phyloP scores from a whole-genome alignment of 202 grass and related monocot genomes.

The Panicum hallii region DNA sequence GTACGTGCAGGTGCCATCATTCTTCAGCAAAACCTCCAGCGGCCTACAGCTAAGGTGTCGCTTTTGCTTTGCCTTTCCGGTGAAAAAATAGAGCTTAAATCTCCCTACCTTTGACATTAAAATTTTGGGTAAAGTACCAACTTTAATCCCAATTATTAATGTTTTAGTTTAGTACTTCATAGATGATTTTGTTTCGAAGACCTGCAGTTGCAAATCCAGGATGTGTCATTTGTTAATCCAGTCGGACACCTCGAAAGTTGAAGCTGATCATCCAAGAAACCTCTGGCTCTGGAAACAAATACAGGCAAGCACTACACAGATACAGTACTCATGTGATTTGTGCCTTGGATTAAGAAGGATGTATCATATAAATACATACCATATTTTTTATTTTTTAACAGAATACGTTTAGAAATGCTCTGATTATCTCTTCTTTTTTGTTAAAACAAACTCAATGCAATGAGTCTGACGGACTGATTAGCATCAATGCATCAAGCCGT shows the following conservation, averaged over 20 bases:
- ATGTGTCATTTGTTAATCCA: slow-evolving; percentile 31
- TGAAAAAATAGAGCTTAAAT: slow-evolving; percentile 29
- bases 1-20: slow-evolving; percentile 51
- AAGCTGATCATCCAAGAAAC: neutral
- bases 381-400: neutral
- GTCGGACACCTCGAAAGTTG: neutral
- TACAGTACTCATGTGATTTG: neutral
- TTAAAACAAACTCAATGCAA: neutral
- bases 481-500: neutral
- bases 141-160: slow-evolving; percentile 43
- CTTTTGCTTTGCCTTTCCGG: slow-evolving; percentile 53
- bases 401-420: neutral
- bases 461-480: neutral
- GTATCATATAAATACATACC: neutral
- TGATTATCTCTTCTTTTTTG: neutral
- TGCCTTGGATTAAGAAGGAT: neutral
- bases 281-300: neutral
- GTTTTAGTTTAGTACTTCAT: slow-evolving; percentile 19
- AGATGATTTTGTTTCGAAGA: neutral
- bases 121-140: slow-evolving; percentile 23
- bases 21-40: slow-evolving; percentile 26
- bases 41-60: slow-evolving; percentile 48
- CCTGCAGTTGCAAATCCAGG: slow-evolving; percentile 27
- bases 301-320: neutral
- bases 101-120: slow-evolving; percentile 26